A percentile compares a stretch with the other conserved stretches of the same genome.
phyloP scores from a whole-genome alignment of 305 asterid genomes.

The Fraxinus xanthoxyloides region DNA sequence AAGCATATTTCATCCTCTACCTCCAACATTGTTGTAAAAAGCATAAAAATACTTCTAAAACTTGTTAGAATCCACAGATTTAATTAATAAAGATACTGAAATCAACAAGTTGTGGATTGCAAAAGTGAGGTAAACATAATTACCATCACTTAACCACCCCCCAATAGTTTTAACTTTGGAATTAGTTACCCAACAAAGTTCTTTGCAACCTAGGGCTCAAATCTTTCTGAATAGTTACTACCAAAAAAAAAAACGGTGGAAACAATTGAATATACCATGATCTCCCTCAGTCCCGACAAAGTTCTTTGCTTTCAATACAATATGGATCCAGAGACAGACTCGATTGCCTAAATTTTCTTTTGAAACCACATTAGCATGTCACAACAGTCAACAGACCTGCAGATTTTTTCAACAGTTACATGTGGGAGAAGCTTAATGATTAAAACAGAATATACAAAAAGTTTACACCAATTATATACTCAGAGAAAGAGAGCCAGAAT shows the following conservation, averaged over 20 bases:
- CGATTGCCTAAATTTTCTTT: background rate
- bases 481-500: background rate
- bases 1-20: too few species aligned
- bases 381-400: background rate
- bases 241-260: too few species aligned
- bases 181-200: too few species aligned
- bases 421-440: background rate
- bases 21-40: background rate
- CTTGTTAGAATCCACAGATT: background rate
- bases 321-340: background rate
- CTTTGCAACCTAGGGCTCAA: too few species aligned
- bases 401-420: background rate
- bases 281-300: background rate
- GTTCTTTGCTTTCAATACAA: background rate
- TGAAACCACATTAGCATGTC: background rate
- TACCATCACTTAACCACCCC: background rate
- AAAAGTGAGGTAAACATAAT: background rate
- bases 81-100: background rate
- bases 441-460: background rate
- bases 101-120: background rate
- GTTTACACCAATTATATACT: background rate
- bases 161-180: background rate
- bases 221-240: too few species aligned
- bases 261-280: background rate
- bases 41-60: background rate